Evolutionary conservation across 1,139 yeast species (phyloP).

Genomic region (Blastobotrys proliferans): DNA sequence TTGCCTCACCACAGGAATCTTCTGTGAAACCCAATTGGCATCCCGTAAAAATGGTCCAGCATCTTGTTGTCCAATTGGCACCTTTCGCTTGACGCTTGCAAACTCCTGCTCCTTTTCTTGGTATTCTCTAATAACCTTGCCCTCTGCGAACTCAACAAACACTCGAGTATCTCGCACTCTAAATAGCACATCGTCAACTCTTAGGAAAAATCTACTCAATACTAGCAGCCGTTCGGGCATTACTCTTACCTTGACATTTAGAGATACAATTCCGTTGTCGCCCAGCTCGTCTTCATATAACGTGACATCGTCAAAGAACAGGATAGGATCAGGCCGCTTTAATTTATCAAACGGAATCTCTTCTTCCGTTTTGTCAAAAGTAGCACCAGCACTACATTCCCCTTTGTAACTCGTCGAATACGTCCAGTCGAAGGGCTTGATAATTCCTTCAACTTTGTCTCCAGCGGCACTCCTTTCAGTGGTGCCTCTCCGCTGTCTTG

Average conservation of each 20-base stretch:
- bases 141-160: constrained; percentile 69
- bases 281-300: constrained; percentile 93
- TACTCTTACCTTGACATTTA: constrained; percentile 77
- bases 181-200: constrained; percentile 86
- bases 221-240: constrained; percentile 79
- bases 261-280: constrained; percentile 84
- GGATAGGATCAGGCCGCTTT: constrained; percentile 73
- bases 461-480: constrained; percentile 28
- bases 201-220: constrained; percentile 69
- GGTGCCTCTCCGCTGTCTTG: constrained; percentile 44
- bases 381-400: neutral
- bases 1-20: constrained; percentile 42
- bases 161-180: constrained; percentile 81
- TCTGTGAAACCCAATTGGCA: constrained; percentile 71
- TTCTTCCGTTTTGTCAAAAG: constrained; percentile 20
- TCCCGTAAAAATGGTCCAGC: constrained; percentile 77
- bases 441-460: constrained; percentile 47
- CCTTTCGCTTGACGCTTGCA: constrained; percentile 46
- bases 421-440: constrained; percentile 95
- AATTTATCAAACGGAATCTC: constrained; percentile 67
- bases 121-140: constrained; percentile 68
- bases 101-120: constrained; percentile 70
- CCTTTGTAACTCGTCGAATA: constrained; percentile 81
- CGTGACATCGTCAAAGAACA: constrained; percentile 83
- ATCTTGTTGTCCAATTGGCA: constrained; percentile 50